Evolutionary conservation across 2,329 filamentous ascomycete species (phyloP).

Genomic region (Curvularia sp.): DNA sequence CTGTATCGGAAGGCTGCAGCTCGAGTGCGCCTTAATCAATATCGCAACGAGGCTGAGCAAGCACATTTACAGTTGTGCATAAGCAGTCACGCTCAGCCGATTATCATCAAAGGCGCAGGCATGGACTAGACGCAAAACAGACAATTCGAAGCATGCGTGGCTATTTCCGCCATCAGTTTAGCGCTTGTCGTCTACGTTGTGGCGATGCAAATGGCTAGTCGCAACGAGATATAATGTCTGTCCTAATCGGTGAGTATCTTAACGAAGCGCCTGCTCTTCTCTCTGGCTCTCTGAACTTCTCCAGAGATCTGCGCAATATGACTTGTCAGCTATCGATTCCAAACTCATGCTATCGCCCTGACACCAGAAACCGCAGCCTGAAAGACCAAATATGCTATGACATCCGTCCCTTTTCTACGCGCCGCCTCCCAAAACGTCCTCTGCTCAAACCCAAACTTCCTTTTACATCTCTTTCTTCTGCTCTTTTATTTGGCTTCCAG

Average conservation of each 20-base stretch:
- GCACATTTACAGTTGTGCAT: not conserved
- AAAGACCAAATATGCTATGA: not conserved
- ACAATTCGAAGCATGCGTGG: not conserved
- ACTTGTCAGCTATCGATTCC: no score
- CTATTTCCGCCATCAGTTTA: no score
- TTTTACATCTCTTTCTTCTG: not conserved
- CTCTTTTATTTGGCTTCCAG: not conserved
- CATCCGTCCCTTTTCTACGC: not conserved
- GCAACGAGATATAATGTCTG: not conserved
- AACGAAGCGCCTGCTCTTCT: no score
- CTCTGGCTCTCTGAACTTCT: no score
- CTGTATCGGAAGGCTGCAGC: not conserved
- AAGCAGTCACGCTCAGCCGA: not conserved
- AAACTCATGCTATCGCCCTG: not conserved
- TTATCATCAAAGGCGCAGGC: not conserved
- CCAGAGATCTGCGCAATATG: no score
- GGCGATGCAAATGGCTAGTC: no score
- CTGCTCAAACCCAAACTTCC: not conserved
- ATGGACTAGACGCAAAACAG: not conserved
- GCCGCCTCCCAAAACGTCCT: no score
- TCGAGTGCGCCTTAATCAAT: not conserved
- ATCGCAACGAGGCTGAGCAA: not conserved
- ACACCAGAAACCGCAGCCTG: not conserved
- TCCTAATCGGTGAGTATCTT: no score
- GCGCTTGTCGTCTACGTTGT: no score